A percentile compares a stretch with the other conserved stretches of the same genome.
phyloP scores from a whole-genome alignment of 345 rosid species.

The Aquilaria malaccensis region DNA sequence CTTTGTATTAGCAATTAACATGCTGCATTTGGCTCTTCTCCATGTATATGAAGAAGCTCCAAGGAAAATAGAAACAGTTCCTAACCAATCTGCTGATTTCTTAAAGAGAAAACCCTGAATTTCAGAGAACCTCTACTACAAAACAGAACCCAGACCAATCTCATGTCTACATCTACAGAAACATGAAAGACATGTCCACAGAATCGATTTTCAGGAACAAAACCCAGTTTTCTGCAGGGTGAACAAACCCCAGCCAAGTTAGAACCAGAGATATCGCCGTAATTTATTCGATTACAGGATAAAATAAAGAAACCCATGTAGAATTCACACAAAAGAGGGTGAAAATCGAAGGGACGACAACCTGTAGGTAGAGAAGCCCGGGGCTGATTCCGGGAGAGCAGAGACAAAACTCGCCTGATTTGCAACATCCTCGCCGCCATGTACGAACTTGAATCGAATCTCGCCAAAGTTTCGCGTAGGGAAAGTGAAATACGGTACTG shows the following conservation, averaged over 20 bases:
- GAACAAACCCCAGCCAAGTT: not conserved
- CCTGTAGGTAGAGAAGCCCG: slow-evolving; percentile 10
- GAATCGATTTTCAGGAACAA: not conserved
- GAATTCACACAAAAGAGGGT: not conserved
- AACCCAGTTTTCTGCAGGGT: not conserved
- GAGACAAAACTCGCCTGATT: slow-evolving; percentile 27
- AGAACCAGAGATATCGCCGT: not conserved
- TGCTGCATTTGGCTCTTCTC: too few relatives aligned
- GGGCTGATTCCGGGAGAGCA: slow-evolving; percentile 8
- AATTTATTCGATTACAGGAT: not conserved
- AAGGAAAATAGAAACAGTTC: too few relatives aligned
- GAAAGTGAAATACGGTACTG: too few relatives aligned
- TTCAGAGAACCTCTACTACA: too few relatives aligned
- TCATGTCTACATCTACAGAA: too few relatives aligned
- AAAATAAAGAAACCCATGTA: not conserved
- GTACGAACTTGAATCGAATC: too few relatives aligned
- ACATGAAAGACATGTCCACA: not conserved
- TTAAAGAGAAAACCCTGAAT: too few relatives aligned
- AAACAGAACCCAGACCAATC: too few relatives aligned
- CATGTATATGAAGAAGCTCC: too few relatives aligned
- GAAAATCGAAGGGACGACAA: not conserved
- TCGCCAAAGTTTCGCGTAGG: too few relatives aligned
- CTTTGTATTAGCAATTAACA: too few relatives aligned
- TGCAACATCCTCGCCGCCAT: slow-evolving; percentile 20
- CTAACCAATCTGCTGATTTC: too few relatives aligned